Evolutionary conservation across 371 early-diverging fungal genomes (phyloP), one percentile per base, ranked within the genome.

Genomic region (Circinella minor): DNA sequence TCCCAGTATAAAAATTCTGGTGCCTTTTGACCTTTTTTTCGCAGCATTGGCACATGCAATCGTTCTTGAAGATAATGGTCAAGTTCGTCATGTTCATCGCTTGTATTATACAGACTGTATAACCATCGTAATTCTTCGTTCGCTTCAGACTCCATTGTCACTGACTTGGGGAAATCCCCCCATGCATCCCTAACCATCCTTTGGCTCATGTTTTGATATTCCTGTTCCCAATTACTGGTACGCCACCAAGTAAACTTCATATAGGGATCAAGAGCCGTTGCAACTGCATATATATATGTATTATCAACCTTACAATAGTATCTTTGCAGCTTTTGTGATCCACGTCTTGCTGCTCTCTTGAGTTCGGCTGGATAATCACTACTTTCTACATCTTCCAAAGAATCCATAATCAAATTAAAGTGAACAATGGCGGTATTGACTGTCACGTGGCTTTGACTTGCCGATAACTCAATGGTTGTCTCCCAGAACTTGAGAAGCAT

Each of bases 201-300:
- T 37, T 36, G 36, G 17, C 36, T 36, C 27, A 4, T 59, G 10
- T 59, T 9, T 27, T 59, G 27, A 9, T 36, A 36, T 13, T 37
- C 17, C 6, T 7, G 0, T 36, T 67, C 67, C 49, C 60, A 67
- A 5, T 18, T 10, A 18, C 15, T 17, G 17, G 13, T 17, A 34
- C 7, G 17, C 75, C 70, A 75, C 69, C 71, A 75, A 38, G 62
- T 38, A 37, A 72, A 75, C 8, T 54, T 61, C 55, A 68, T 54
- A 36, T 61, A 61, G 18, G 72, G 72, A 62, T 77, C 65, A 20
- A 76, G 55, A 13, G 77, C 73, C 0, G 70, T 73, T 27, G 74
- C 74, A 46, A 74, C 71, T 18, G 71, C 63, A 61, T 72, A 69
- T 4, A 69, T 17, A 36, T 65, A 11, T 15, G 63, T 38, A 14